Conservation (phyloP, 2,329 filamentous ascomycete genomes). For the Akanthomyces uredinophilus region DNA sequence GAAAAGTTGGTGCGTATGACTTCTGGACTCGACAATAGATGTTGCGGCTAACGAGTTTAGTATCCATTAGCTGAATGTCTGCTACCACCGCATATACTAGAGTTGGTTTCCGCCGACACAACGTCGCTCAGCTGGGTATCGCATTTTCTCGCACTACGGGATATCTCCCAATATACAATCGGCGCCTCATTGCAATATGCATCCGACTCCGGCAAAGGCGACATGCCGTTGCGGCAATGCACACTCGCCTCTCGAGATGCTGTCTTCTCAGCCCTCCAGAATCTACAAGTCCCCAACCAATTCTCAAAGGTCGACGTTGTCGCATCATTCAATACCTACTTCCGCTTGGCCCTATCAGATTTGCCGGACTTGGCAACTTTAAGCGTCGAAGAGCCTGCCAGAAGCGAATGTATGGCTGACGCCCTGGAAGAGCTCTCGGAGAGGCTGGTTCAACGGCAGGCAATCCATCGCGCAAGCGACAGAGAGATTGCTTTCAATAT, state of each 20-base stretch:
- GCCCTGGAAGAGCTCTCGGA: conserved; percentile 31
- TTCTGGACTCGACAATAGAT: too few relatives aligned
- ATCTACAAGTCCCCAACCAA: conserved; percentile 29
- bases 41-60: conserved; percentile 18
- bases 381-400: conserved; percentile 21
- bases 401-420: conserved; percentile 32
- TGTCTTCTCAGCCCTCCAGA: conserved; percentile 31
- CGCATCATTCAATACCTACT: conserved; percentile 30
- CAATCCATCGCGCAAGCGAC: conserved; percentile 36
- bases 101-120: conserved; percentile 27
- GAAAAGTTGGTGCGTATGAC: conserved; percentile 30
- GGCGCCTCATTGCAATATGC: conserved; percentile 35
- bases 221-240: conserved; percentile 28
- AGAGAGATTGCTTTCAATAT: conserved; percentile 31
- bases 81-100: conserved; percentile 28
- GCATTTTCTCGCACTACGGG: conserved; percentile 34
- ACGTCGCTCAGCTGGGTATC: conserved; percentile 30
- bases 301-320: conserved; percentile 32
- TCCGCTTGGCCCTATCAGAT: conserved; percentile 34
- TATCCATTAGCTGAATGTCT: conserved; percentile 34
- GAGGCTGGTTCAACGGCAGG: conserved; percentile 29
- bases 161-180: conserved; percentile 34
- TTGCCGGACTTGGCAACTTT: conserved; percentile 27
- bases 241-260: conserved; percentile 33
- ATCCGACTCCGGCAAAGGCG: conserved; percentile 30